Base-by-base conservation (phyloP, 2,329 filamentous ascomycete species). In the Aspergillus eucalypticola region DNA sequence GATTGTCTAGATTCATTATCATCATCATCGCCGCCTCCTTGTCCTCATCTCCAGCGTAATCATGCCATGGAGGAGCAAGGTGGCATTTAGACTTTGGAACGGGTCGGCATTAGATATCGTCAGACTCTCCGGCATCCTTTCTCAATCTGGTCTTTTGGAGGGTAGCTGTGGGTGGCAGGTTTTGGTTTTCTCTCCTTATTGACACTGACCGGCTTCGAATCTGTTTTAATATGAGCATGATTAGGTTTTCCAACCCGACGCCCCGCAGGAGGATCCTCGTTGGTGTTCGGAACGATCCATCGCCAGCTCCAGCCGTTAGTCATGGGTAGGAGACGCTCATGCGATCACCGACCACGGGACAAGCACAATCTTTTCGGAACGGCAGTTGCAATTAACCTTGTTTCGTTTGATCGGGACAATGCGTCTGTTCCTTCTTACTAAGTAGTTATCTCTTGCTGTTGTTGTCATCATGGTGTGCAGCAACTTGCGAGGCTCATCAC, bases 361-460 rank as follows among this genome's bases (percentile, higher is more conserved):
- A 56, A 56, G 42, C 42, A 56, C 58, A 58, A 41, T 60, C 59
- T 65, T 60, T 59, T 66, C 63, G 65, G 65, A 51, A 63, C 65
- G 65, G 64, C 64, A 66, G 15, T 65, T 66, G 61, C 54, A 56
- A 58, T 62, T 66, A 66, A 66, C 64, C 62, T 66, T 66, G 60
- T 62, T 61, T 62, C 48, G 53, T 57, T 54, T 61, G 56, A 56
- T 54, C 56, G 48, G 38, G 55, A 60, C 52, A 55, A 48, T 57
- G 48, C 53, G 41, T 62, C 51, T 56, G 49, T 53, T 13, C 41
- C 25, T 42, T 60, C 63, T 56, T 58, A 54, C 44, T 49, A 35
- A 35, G 8, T 10, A 27, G 5, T 1, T 29, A 56, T 61, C 59
- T 59, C 54, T n/a, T 54, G 54, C 51, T 19, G 21, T 50, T 27